Evolutionary conservation across 805 yeast species (phyloP), one percentile per base, ranked within the genome.

Genomic region (Candida odintsovae): DNA sequence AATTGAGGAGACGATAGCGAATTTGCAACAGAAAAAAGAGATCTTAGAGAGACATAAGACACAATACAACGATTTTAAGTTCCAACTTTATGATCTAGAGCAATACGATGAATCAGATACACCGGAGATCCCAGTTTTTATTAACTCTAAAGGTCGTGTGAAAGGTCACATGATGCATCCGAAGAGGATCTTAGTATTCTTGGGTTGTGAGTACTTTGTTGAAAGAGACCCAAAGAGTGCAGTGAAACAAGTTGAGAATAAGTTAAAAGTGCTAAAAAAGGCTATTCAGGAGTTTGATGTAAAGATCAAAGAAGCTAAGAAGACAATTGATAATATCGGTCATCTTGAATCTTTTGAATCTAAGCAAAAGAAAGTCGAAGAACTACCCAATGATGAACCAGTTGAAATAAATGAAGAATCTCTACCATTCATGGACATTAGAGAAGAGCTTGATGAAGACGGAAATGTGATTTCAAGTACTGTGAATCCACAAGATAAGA

Each of bases 361-460:
- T 16, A 36, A 35, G 16, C 29, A 21, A 22, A 25, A 20, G n/a
- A 42, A 42, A 37, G 13, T 23, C 15, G 33, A 25, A 16, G 40
- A 22, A 11, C 11, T 40, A 19, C 20, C 33, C 16, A 4, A 40
- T 28, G 21, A 35, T 13, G 9, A 22, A 31, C 20, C 38, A 48
- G 43, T 40, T 22, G 29, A 36, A 31, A 50, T 50, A 9, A 67
- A 68, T 20, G 78, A 69, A 3, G 81, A 76, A 15, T 79, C 72
- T 1, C 56, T 82, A 2, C 90, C 88, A 1, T 68, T 86, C 21
- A 79, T 89, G 80, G 97, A 90, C 47, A 90, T 90, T 20, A 72
- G 82, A 44, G 97, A 90, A 59, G 86, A 82, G 44, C 63, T 90
- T 35, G 96, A 90, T 63, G 96, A 87, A 1, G 82, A 86, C n/a